phyloP scores from a whole-genome alignment of 2,329 filamentous ascomycete species.

The Verruconis gallopava region DNA sequence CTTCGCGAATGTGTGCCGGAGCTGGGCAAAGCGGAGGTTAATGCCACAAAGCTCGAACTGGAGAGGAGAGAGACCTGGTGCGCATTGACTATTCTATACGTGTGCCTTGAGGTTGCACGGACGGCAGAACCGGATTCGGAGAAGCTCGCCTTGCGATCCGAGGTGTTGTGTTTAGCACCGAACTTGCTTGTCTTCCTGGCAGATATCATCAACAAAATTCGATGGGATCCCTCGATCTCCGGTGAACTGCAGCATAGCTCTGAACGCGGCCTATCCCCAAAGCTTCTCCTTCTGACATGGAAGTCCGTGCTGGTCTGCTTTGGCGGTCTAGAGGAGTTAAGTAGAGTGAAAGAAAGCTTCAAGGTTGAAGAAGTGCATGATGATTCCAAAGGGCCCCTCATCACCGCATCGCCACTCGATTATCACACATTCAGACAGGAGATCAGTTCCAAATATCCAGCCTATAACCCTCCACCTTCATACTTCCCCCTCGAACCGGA shows the following conservation, averaged over 20 bases:
- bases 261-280: slow-evolving; percentile 21
- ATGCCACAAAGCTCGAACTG: slow-evolving; percentile 23
- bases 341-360: slow-evolving; percentile 59
- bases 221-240: slow-evolving; percentile 35
- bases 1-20: slow-evolving; percentile 14
- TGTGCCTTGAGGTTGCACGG: slow-evolving; percentile 34
- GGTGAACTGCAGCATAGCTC: slow-evolving; percentile 4
- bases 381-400: slow-evolving; percentile 56
- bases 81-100: slow-evolving; percentile 34
- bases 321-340: slow-evolving; percentile 62
- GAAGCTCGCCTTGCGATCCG: slow-evolving; percentile 13
- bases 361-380: slow-evolving; percentile 43
- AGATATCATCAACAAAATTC: slow-evolving; percentile 36
- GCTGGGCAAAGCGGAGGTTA: slow-evolving; percentile 10
- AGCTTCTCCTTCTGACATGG: slow-evolving; percentile 74
- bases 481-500: slow-evolving; percentile 77
- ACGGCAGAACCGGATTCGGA: slow-evolving; percentile 20
- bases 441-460: slow-evolving; percentile 93
- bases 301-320: slow-evolving; percentile 80
- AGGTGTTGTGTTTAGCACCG: slow-evolving; percentile 21
- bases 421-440: slow-evolving; percentile 96
- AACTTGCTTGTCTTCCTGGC: slow-evolving; percentile 60
- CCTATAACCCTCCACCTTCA: slow-evolving; percentile 80
- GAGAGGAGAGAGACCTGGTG: slow-evolving; percentile 35
- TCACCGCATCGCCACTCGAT: slow-evolving; percentile 87